Base-by-base conservation (phyloP, 331 rosid species). In the Saraca asoca region DNA sequence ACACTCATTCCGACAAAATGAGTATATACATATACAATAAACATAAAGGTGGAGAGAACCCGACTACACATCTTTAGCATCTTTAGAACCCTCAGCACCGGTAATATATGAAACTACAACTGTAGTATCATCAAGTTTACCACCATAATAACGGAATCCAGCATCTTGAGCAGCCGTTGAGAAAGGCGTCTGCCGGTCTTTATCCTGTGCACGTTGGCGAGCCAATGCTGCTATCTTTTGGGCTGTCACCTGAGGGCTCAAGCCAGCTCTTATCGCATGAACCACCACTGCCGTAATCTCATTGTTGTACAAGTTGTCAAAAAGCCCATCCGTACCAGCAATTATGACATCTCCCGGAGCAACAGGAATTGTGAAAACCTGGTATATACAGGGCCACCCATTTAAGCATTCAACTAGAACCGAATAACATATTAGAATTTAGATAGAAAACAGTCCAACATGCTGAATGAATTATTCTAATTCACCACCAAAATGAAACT, bases 81-180 rank as follows among this genome's bases (percentile, higher is more conserved):
- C 10, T 79, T 64, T 82, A 41, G 73, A 46, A 19, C 75, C 58
- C 31, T 63, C 37, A 19, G 85, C 70, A 49, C 82, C n/a, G 0
- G 74, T 59, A 55, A 91, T 82, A 31, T 86, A 88, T 15, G 97
- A 91, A 62, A 91, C 96, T 1, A 91, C 90, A 24, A 85, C 97
- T 2, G 97, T 91, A 20, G 89, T 88, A 66, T 91, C 97, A 72
- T 91, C 97, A 19, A 88, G 97, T 83, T 88, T 91, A 75, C 97
- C 97, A 9, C 97, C 97, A 24, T 91, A 85, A 75, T 86, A 85
- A 51, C 90, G 91, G 68, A 82, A 76, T 12, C 97, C 97, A 14
- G 97, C 97, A 72, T 91, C 96, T 69, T 91, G 97, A 16, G 97
- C 96, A 16, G 97, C 97, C 6, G 97, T 88, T 52, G 97, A 88